Evolutionary conservation across 495 filamentous ascomycete species (phyloP).

Genomic region (Pyrenula massariospora): DNA sequence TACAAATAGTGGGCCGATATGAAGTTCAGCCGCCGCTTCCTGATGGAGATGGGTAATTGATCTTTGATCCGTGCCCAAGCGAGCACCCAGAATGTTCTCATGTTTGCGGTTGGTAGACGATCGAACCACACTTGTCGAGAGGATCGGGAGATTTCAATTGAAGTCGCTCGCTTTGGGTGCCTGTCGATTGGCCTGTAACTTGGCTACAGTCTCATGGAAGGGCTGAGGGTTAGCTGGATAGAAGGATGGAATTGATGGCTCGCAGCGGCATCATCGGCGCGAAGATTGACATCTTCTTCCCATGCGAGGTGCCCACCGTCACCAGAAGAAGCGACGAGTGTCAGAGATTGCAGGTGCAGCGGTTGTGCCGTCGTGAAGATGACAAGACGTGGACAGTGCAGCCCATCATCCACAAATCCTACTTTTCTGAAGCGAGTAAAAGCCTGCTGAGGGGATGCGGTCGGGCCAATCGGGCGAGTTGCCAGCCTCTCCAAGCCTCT

Average conservation of each 20-base stretch:
- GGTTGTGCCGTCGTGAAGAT: neutral
- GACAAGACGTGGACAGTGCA: neutral
- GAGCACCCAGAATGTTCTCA: neutral
- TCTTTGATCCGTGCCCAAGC: neutral
- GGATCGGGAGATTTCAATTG: neutral
- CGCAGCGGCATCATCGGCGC: neutral
- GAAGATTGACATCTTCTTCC: neutral
- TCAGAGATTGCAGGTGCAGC: neutral
- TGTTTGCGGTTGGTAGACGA: neutral
- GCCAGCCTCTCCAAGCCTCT: neutral
- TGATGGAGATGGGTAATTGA: constrained; percentile 15
- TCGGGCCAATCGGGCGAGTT: neutral
- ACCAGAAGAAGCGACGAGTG: neutral
- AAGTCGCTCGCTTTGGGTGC: too few species aligned
- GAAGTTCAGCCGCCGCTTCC: constrained; percentile 63
- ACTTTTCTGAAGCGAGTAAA: too few species aligned
- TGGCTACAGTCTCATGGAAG: too few species aligned
- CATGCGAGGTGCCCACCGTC: too few species aligned
- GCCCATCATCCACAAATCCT: neutral
- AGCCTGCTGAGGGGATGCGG: too few species aligned
- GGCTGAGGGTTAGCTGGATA: neutral
- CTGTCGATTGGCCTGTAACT: too few species aligned
- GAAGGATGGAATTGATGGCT: neutral
- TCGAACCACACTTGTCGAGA: neutral
- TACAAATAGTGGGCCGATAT: constrained; percentile 80